Base-by-base conservation (phyloP, 352 stramenopile genomes). In the Pythium rhizo-oryzae region DNA sequence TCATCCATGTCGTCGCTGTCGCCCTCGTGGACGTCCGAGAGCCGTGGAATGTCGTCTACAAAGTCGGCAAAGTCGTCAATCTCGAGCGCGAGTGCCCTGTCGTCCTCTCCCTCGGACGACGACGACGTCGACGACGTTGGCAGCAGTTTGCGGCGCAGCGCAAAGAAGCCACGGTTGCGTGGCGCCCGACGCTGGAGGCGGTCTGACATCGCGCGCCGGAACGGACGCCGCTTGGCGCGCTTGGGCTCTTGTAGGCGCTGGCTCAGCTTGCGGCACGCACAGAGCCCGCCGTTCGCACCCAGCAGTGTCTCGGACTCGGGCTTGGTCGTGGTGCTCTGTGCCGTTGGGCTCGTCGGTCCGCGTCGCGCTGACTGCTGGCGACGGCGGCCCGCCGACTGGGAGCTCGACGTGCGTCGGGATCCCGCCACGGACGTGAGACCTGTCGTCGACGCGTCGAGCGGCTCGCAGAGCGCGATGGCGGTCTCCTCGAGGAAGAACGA, bases 401-500 rank as follows among this genome's bases (percentile, higher is more conserved):
- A 56, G 41, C n/a, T 58, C 37, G 18, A 21, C 25, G 61, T 37
- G 23, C 24, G 46, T 1, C 15, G 30, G 8, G 56, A 41, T 2
- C 5, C 25, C 6, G 52, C 44, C 28, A 24, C n/a, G 13, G 33
- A 39, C 33, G n/a, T n/a, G n/a, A n/a, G n/a, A n/a, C n/a, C n/a
- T n/a, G 33, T 39, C 11, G 39, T 4, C 18, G 21, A 9, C 9
- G 53, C 7, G 30, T 60, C 35, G 16, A 60, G 1, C 24, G 53
- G 74, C 52, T 81, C 74, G 47, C 67, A 75, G 35, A 80, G 51
- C 43, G 39, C 56, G 51, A 84, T 77, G 35, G 71, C 74, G 19
- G 77, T 69, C 23, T 79, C 74, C 24, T 85, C 78, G 28, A 87
- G 79, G 52, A 80, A 87, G 41, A 75, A 84, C 43, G 70, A 71